Conservation (phyloP, 495 filamentous ascomycete genomes). For the Aspergillus homomorphus region DNA sequence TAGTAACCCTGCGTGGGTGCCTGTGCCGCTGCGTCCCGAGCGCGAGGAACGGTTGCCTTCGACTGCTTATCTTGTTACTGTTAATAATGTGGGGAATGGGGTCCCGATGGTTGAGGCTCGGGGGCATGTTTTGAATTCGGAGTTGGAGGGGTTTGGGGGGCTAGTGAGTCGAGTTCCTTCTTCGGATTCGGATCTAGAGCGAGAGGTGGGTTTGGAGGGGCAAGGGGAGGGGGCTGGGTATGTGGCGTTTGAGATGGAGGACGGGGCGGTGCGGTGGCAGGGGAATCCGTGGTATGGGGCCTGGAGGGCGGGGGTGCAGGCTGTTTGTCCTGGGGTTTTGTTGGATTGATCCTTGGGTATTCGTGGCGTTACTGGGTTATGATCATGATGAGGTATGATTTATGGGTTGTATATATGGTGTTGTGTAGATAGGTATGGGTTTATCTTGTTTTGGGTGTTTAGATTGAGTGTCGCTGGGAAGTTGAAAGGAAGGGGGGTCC, state of each 20-base stretch:
- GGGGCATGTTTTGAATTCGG: conserved; percentile 40
- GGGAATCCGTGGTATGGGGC: background rate
- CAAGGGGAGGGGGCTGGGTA: background rate
- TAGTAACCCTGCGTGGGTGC: conserved; percentile 45
- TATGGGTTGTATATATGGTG: too few species aligned
- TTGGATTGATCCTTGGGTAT: conserved; percentile 34
- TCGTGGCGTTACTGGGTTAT: conserved; percentile 7
- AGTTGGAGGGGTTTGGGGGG: conserved; percentile 34
- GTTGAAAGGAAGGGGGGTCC: too few species aligned
- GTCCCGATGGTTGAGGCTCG: conserved; percentile 35
- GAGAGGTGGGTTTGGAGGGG: conserved; percentile 9
- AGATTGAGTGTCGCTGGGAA: background rate
- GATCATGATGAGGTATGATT: conserved; percentile 15
- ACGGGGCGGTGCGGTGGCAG: background rate
- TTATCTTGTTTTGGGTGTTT: too few species aligned
- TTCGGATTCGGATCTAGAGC: too few species aligned
- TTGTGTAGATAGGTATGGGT: too few species aligned
- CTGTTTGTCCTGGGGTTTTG: background rate
- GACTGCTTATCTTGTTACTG: conserved; percentile 39
- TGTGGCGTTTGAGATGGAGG: background rate
- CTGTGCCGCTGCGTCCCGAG: conserved; percentile 38
- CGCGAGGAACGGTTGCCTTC: conserved; percentile 36
- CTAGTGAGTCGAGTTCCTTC: too few species aligned
- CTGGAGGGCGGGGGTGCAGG: conserved; percentile 5
- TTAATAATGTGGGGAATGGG: conserved; percentile 37